A percentile compares a stretch with the other conserved stretches of the same genome.
Conservation (phyloP, 257 asterid species). For the Salvia rosmarinus region DNA sequence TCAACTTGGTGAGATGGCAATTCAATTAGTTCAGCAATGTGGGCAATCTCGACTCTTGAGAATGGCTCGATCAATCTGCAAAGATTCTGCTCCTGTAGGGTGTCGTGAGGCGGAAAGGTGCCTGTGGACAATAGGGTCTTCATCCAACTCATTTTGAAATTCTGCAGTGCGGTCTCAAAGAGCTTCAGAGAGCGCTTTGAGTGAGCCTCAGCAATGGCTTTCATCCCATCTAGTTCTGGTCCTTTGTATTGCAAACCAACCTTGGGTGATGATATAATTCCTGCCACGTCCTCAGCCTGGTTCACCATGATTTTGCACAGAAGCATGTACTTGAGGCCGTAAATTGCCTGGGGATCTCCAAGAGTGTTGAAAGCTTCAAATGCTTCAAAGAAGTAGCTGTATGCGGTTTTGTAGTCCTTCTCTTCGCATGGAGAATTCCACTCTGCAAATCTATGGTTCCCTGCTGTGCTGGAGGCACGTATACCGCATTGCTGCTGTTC, state of each 20-base stretch:
- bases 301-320: conserved; percentile 66
- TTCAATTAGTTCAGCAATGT: conserved; percentile 61
- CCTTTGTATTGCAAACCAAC: conserved; percentile 69
- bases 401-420: conserved; percentile 66
- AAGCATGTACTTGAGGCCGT: conserved; percentile 64
- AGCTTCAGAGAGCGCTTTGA: conserved; percentile 66
- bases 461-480: conserved; percentile 75
- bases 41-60: conserved; percentile 62
- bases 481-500: conserved; percentile 71
- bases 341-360: conserved; percentile 63
- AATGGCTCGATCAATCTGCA: conserved; percentile 73
- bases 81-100: conserved; percentile 67
- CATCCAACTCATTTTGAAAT: conserved; percentile 59
- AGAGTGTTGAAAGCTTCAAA: conserved; percentile 70
- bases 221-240: conserved; percentile 65
- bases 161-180: conserved; percentile 58
- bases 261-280: conserved; percentile 60
- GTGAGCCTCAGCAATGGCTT: conserved; percentile 71
- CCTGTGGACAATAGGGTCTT: conserved; percentile 71
- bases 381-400: conserved; percentile 69
- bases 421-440: conserved; percentile 67
- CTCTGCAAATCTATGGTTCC: conserved; percentile 64
- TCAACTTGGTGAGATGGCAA: conserved; percentile 61
- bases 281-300: conserved; percentile 71
- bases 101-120: conserved; percentile 70